Base-by-base conservation (phyloP, 2,329 filamentous ascomycete genomes). In the Apiospora koreana region DNA sequence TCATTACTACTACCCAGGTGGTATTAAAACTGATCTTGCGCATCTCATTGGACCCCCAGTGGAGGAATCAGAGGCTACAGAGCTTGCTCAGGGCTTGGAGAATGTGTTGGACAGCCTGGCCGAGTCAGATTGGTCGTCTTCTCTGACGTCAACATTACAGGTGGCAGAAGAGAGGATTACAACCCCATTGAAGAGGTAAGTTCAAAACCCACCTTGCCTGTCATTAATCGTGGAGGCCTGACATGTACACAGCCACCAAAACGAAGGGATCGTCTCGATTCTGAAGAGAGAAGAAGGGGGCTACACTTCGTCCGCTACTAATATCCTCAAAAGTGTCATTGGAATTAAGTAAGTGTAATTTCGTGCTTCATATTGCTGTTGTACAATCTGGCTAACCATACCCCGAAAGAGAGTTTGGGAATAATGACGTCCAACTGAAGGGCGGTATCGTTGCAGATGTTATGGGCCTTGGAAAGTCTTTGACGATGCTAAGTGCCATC, bases 1-100 rank as follows among this genome's bases (percentile, higher is more conserved):
- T 1, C 72, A 73, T 23, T 71, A 71, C 38, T 69, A 66, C 25
- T 69, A 68, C 21, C 16, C 45, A n/a, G 65, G 50, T 14, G 72
- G 67, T 12, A 16, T 25, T 6, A 66, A 64, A 54, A 58, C 54
- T 28, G 64, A 73, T 46, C 68, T 74, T 3, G 68, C 67, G 12
- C 65, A 71, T n/a, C 69, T 73, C 3, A 69, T 73, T 28, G 70
- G 69, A 18, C 70, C 68, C 6, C 21, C 18, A 18, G 45, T 8
- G 21, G 14, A 65, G 2, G 58, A 42, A 0, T 9, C 38, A 23
- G 58, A 23, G 1, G 14, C 23, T 41, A 28, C 4, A 14, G 48
- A 54, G 25, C 25, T 54, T 54, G 2, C 48, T 2, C 25, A 54
- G 14, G 48, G 48, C 1, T 31, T 31, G 14, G 25, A 5, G 9